These are phyloP conservation scores for Chaetomium strumarium DNA, from an alignment of 2,329 filamentous ascomycete species.

Conservation along the genomic window DNA sequence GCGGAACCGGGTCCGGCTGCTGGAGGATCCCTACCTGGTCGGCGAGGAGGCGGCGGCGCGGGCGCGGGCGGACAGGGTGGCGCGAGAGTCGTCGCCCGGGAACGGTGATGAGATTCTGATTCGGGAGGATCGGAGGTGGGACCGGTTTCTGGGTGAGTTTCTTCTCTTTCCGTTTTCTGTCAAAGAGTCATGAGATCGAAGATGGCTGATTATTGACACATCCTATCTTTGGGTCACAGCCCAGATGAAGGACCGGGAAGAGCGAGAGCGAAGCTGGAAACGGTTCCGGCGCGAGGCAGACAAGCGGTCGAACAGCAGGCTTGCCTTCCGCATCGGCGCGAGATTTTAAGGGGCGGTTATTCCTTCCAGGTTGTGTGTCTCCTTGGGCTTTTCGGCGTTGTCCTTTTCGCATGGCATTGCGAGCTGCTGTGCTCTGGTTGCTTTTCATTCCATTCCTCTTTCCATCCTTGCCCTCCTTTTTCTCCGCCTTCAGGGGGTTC, in stretches of 20 bases:
- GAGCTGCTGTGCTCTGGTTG: neutral
- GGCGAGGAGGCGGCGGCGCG: constrained; percentile 57
- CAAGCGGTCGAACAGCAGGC: constrained; percentile 12
- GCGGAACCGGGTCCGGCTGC: constrained; percentile 37
- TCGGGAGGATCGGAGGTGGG: constrained; percentile 54
- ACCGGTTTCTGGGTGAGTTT: constrained; percentile 52
- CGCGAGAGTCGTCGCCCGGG: constrained; percentile 49
- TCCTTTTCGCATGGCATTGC: neutral
- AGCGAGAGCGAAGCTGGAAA: constrained; percentile 45
- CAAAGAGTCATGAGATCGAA: neutral
- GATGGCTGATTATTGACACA: neutral
- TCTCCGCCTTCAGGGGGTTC: neutral
- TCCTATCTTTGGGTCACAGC: constrained; percentile 29
- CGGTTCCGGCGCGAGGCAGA: constrained; percentile 20
- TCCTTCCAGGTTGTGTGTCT: neutral
- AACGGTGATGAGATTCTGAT: constrained; percentile 49
- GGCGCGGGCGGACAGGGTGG: constrained; percentile 51
- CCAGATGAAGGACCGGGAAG: constrained; percentile 46
- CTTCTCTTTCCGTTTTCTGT: neutral
- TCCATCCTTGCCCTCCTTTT: neutral
- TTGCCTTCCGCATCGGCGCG: constrained; percentile 16
- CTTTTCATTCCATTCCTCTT: constrained; percentile 9
- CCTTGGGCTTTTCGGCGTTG: neutral
- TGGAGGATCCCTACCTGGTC: constrained; percentile 63
- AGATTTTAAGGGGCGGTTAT: constrained; percentile 5